A percentile compares a stretch with the other conserved stretches of the same genome.
Conservation (phyloP, 768 basidiomycete genomes). For the Termitomyces titanicus region DNA sequence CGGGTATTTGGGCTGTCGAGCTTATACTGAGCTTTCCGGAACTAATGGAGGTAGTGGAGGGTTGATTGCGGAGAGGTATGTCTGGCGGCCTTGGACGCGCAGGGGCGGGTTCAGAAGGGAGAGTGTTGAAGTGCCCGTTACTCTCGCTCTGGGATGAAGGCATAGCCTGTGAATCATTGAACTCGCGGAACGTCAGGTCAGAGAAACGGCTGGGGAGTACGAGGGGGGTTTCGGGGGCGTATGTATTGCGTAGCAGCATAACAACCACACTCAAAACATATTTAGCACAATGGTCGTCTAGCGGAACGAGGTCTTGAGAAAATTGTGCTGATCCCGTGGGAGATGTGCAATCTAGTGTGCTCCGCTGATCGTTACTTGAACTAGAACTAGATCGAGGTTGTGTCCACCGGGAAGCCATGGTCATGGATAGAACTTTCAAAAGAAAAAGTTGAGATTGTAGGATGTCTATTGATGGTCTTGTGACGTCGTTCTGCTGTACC, state of each 20-base stretch:
- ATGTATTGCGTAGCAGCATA: conserved; percentile 73
- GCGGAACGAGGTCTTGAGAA: conserved; percentile 58
- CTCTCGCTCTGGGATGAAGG: conserved; percentile 26
- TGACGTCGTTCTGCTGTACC: conserved; percentile 48
- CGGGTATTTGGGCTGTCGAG: conserved; percentile 38
- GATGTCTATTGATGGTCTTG: conserved; percentile 60
- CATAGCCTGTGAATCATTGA: conserved; percentile 43
- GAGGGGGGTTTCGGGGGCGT: conserved; percentile 48
- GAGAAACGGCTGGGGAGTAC: conserved; percentile 58
- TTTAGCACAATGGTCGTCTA: conserved; percentile 79
- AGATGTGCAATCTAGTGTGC: conserved; percentile 36
- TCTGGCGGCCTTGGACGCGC: conserved; percentile 7
- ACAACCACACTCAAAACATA: conserved; percentile 83
- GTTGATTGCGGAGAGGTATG: conserved; percentile 32
- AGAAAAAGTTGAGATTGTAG: conserved; percentile 86
- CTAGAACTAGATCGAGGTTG: conserved; percentile 40
- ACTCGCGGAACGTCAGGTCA: conserved; percentile 67
- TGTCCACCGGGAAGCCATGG: conserved; percentile 77
- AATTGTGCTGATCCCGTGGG: conserved; percentile 25
- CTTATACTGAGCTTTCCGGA: conserved; percentile 33
- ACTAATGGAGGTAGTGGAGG: conserved; percentile 38
- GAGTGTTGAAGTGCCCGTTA: conserved; percentile 9
- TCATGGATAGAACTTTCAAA: conserved; percentile 74
- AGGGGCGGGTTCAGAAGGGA: conserved; percentile 5
- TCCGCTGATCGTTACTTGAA: conserved; percentile 32